Base-by-base conservation (phyloP, 495 filamentous ascomycete species). In the Cairneyella variabilis region DNA sequence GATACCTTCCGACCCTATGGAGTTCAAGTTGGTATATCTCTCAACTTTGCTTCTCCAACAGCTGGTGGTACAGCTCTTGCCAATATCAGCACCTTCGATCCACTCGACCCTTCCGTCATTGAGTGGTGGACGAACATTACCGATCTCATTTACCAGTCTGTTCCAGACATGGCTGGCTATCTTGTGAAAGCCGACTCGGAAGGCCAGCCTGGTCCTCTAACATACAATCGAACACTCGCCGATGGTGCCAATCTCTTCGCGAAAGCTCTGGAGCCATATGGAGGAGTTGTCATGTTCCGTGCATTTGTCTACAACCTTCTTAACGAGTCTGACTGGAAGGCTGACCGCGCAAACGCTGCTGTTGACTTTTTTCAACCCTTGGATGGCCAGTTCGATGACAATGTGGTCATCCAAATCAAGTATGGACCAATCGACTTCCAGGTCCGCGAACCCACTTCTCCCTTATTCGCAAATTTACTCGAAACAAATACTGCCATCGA, bases 351-450 rank as follows among this genome's bases (percentile, higher is more conserved):
- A 6, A 86, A 86, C 40, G 84, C 83, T 0, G 83, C 83, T 1
- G 81, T 84, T 3, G 65, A 89, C 1, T 88, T 76, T 62, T 89
- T 89, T 68, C 72, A 82, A 34, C 65, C 69, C 0, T 71, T 88
- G 9, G 85, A 89, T 64, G 78, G 71, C 12, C 58, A 83, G 57
- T 88, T 89, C 41, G 79, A 83, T 21, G 78, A 84, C 48, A 89
- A 88, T 57, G 83, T 88, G 0, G 73, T 87, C 0, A 70, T 88
- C 5, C 85, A 89, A 56, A 83, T 88, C 64, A 89, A 89, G 67
- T 85, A 80, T 53, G 85, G 85, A 0, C 83, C 84, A 0, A 88
- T 88, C 58, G 85, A 89, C 64, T 89, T 89, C 69, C 85, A 89
- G 61, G 82, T 86, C 21, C 81, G 84, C 32, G 85, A 89, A 66